Conservation (phyloP, 495 filamentous ascomycete species). For the Hypoxylon intermedium region DNA sequence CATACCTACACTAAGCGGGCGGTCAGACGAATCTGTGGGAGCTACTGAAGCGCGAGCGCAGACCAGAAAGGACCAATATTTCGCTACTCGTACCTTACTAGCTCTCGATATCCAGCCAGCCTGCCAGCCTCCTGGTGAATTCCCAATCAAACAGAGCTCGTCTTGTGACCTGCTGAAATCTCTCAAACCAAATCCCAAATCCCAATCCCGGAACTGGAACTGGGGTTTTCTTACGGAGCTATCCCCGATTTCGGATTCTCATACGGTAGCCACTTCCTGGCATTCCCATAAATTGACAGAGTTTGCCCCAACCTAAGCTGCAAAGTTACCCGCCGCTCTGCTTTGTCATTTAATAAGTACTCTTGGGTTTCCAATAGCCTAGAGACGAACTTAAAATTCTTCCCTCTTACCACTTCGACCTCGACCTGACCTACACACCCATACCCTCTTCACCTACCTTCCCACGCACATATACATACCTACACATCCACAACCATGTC, state of each 20-base stretch:
- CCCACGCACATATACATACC: background rate
- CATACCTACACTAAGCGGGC: slow-evolving; percentile 15
- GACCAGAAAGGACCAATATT: slow-evolving; percentile 20
- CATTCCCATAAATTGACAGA: slow-evolving; percentile 31
- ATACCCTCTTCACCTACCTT: slow-evolving; percentile 1
- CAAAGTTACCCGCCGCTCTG: slow-evolving; percentile 19
- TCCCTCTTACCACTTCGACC: background rate
- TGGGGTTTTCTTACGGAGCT: slow-evolving; percentile 6
- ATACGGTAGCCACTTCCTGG: slow-evolving; percentile 6
- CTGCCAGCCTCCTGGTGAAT: background rate
- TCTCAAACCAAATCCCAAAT: background rate
- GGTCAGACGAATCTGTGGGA: slow-evolving; percentile 30
- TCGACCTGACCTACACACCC: background rate
- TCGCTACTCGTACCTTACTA: slow-evolving; percentile 9
- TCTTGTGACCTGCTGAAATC: slow-evolving; percentile 26
- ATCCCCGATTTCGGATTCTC: slow-evolving; percentile 34
- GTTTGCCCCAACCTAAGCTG: slow-evolving; percentile 20
- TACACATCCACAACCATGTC: slow-evolving; percentile 48
- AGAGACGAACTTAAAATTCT: background rate
- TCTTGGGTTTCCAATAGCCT: slow-evolving; percentile 8
- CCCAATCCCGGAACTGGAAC: too few species aligned
- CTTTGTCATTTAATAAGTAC: slow-evolving; percentile 9
- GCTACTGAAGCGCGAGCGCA: slow-evolving; percentile 14
- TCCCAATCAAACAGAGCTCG: slow-evolving; percentile 26
- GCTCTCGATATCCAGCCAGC: slow-evolving; percentile 15